Evolutionary conservation across 495 filamentous ascomycete species (phyloP).

Genomic region (Aspergillus egyptiacus): DNA sequence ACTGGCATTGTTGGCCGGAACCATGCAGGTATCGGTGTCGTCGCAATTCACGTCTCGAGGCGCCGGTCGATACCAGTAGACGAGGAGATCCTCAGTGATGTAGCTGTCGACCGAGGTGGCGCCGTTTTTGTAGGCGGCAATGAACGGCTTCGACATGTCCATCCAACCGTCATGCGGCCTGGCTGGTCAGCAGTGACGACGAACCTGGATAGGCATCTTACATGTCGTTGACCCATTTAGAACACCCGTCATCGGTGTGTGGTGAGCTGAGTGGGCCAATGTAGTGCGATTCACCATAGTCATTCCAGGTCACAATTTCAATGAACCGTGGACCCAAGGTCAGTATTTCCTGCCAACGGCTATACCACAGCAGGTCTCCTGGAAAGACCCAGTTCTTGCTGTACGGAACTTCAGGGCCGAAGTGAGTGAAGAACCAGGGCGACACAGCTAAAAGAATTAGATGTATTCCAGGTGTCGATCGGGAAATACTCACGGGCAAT

Average conservation of each 20-base stretch:
- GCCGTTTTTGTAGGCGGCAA: slow-evolving; percentile 54
- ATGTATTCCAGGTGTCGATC: not conserved
- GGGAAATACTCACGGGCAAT: slow-evolving; percentile 37
- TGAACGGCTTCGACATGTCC: slow-evolving; percentile 54
- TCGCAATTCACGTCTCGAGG: slow-evolving; percentile 44
- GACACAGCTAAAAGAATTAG: slow-evolving; percentile 28
- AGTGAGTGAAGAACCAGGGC: slow-evolving; percentile 43
- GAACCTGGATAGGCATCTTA: slow-evolving; percentile 18
- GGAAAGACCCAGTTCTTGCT: slow-evolving; percentile 60
- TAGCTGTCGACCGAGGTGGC: slow-evolving; percentile 30
- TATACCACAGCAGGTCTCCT: slow-evolving; percentile 49
- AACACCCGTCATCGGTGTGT: slow-evolving; percentile 52
- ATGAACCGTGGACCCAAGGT: slow-evolving; percentile 47
- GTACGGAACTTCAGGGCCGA: slow-evolving; percentile 44
- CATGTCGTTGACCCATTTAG: slow-evolving; percentile 59
- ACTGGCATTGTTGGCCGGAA: slow-evolving; percentile 34
- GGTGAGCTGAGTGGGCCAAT: slow-evolving; percentile 44
- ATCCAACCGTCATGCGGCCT: slow-evolving; percentile 54
- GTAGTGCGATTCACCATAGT: slow-evolving; percentile 59
- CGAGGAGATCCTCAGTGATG: slow-evolving; percentile 47
- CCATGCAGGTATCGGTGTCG: slow-evolving; percentile 48
- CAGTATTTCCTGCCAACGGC: slow-evolving; percentile 53
- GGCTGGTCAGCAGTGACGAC: not conserved
- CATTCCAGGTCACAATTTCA: slow-evolving; percentile 64
- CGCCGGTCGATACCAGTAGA: slow-evolving; percentile 56